phyloP scores from a whole-genome alignment of 805 yeast genomes.

The Ogataea trehalophila region DNA sequence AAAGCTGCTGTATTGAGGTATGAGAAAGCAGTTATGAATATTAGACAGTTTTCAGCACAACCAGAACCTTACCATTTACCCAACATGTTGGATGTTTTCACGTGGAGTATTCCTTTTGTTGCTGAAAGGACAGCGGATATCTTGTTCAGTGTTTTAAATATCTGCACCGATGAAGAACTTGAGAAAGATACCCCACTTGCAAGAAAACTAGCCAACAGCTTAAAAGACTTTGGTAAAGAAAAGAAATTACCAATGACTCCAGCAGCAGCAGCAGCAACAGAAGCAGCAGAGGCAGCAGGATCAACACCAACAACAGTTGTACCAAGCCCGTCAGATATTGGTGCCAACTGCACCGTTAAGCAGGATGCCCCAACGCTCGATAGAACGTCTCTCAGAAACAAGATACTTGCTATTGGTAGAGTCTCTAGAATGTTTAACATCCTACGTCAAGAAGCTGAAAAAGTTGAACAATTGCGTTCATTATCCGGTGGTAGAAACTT shows the following conservation, averaged over 20 bases:
- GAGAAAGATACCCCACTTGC: slow-evolving; percentile 64
- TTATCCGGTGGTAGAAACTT: slow-evolving; percentile 61
- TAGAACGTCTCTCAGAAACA: slow-evolving; percentile 61
- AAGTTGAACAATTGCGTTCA: slow-evolving; percentile 74
- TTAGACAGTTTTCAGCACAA: slow-evolving; percentile 85
- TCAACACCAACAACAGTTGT: slow-evolving; percentile 3
- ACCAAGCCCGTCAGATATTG: slow-evolving; percentile 19
- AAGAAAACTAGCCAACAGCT: slow-evolving; percentile 33
- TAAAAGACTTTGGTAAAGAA: slow-evolving; percentile 18
- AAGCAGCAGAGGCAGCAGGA: too few relatives aligned
- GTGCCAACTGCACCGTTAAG: slow-evolving; percentile 17
- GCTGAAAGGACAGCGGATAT: slow-evolving; percentile 95
- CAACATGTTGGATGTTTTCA: slow-evolving; percentile 93
- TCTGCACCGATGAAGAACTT: slow-evolving; percentile 93
- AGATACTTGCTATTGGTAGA: slow-evolving; percentile 93
- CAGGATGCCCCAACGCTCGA: slow-evolving; percentile 15
- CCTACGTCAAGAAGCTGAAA: slow-evolving; percentile 83
- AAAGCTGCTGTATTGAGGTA: slow-evolving; percentile 93
- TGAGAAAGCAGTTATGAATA: slow-evolving; percentile 89
- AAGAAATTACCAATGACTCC: not conserved
- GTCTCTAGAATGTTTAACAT: slow-evolving; percentile 91
- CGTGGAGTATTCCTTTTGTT: slow-evolving; percentile 96
- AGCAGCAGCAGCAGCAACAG: not conserved
- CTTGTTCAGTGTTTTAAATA: slow-evolving; percentile 81
- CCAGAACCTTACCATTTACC: slow-evolving; percentile 98